Evolutionary conservation across 768 basidiomycete species (phyloP).

Genomic region (Collybia sp.): DNA sequence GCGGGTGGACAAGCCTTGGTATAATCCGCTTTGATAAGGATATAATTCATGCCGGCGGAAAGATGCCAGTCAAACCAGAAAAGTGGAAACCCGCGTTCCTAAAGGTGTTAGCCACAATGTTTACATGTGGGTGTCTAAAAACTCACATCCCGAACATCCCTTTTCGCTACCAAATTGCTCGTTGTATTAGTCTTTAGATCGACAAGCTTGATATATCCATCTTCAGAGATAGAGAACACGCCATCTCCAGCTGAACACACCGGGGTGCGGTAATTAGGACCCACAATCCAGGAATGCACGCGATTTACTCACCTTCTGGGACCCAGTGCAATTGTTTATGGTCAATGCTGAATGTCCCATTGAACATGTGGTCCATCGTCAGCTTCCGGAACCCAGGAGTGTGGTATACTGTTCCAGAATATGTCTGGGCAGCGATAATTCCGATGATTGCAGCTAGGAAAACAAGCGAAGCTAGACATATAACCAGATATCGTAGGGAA

Average conservation of each 20-base stretch:
- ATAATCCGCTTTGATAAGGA: conserved; percentile 75
- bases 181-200: conserved; percentile 77
- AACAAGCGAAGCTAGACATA: conserved; percentile 56
- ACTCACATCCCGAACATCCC: conserved; percentile 64
- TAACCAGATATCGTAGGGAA: conserved; percentile 58
- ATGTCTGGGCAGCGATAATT: conserved; percentile 70
- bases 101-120: conserved; percentile 5
- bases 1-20: conserved; percentile 51
- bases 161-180: conserved; percentile 48
- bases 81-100: conserved; percentile 56
- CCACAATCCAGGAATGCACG: neutral
- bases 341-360: conserved; percentile 72
- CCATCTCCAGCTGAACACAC: conserved; percentile 79
- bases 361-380: conserved; percentile 88
- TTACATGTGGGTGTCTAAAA: neutral
- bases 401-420: conserved; percentile 51
- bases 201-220: conserved; percentile 70
- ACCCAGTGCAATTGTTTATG: conserved; percentile 72
- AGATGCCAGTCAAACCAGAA: conserved; percentile 66
- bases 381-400: conserved; percentile 58
- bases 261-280: neutral
- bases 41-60: conserved; percentile 87
- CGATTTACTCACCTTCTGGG: conserved; percentile 66
- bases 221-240: conserved; percentile 66
- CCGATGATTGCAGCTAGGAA: conserved; percentile 65